Conservation (phyloP, 768 basidiomycete genomes). For the Boletellus sp. region DNA sequence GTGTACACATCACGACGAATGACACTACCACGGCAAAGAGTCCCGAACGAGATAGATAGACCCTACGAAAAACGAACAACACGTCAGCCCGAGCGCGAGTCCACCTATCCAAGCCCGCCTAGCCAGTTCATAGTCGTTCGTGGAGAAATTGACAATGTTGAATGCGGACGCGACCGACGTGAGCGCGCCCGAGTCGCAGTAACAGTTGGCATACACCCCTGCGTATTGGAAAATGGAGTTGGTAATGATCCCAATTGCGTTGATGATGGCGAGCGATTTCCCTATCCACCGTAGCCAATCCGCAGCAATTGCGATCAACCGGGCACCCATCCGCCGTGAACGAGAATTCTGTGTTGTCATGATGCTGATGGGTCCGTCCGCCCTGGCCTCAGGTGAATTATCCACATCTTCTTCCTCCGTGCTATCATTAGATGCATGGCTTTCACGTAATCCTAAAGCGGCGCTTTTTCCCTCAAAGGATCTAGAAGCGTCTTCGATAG, state of each 20-base stretch:
- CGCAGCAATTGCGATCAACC: background rate
- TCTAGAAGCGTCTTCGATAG: background rate
- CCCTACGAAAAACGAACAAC: slow-evolving; percentile 24
- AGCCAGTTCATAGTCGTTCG: slow-evolving; percentile 25
- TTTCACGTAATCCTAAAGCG: background rate
- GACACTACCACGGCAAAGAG: slow-evolving; percentile 11
- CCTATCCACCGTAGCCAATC: slow-evolving; percentile 25
- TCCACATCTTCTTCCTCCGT: background rate
- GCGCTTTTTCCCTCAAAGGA: background rate
- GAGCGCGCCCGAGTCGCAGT: slow-evolving; percentile 27
- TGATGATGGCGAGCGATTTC: slow-evolving; percentile 27
- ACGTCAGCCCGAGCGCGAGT: slow-evolving; percentile 25
- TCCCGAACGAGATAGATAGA: slow-evolving; percentile 30
- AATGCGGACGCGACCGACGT: slow-evolving; percentile 24
- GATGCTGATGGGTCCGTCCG: background rate
- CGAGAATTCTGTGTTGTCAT: background rate
- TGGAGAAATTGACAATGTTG: slow-evolving; percentile 19
- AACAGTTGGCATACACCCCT: slow-evolving; percentile 27
- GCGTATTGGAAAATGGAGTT: slow-evolving; percentile 30
- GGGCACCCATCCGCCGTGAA: background rate
- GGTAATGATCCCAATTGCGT: slow-evolving; percentile 25
- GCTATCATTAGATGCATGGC: background rate
- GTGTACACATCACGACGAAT: background rate
- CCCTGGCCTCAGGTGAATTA: too few species aligned
- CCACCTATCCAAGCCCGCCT: slow-evolving; percentile 37